Evolutionary conservation across 1,284 basidiomycete genomes (phyloP).

Genomic region (Apiotrichum laibachii): DNA sequence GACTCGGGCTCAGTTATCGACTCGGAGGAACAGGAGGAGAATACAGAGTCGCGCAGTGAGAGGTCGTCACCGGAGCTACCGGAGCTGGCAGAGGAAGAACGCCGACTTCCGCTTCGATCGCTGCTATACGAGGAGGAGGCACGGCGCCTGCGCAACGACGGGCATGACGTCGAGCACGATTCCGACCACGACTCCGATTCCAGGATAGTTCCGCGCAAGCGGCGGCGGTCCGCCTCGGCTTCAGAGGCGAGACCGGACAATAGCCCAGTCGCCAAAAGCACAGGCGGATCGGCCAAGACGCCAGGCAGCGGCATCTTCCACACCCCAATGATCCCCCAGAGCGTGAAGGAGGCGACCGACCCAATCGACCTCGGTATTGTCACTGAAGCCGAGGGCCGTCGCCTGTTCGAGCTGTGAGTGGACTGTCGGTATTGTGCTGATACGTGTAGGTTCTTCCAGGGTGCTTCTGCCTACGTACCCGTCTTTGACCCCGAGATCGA

Average conservation of each 20-base stretch:
- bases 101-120: background rate
- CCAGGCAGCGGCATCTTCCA: too few relatives aligned
- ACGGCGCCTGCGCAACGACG: background rate
- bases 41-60: too few relatives aligned
- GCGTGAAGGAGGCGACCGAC: background rate
- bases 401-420: slow-evolving; percentile 2
- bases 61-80: background rate
- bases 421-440: too few relatives aligned
- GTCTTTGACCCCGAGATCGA: slow-evolving; percentile 70
- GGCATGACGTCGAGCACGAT: background rate
- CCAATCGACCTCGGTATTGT: background rate
- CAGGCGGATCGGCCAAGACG: too few relatives aligned
- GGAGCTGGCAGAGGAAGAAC: background rate
- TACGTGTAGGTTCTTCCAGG: slow-evolving; percentile 60
- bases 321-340: too few relatives aligned
- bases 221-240: background rate
- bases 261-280: too few relatives aligned
- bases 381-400: background rate
- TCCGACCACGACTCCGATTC: too few relatives aligned
- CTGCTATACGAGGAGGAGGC: background rate
- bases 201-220: background rate
- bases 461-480: slow-evolving; percentile 78
- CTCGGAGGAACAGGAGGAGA: too few relatives aligned
- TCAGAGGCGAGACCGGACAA: too few relatives aligned
- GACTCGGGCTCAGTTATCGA: background rate